phyloP scores from a whole-genome alignment of 306 rosid species.

The Sphenostylis stenocarpa region DNA sequence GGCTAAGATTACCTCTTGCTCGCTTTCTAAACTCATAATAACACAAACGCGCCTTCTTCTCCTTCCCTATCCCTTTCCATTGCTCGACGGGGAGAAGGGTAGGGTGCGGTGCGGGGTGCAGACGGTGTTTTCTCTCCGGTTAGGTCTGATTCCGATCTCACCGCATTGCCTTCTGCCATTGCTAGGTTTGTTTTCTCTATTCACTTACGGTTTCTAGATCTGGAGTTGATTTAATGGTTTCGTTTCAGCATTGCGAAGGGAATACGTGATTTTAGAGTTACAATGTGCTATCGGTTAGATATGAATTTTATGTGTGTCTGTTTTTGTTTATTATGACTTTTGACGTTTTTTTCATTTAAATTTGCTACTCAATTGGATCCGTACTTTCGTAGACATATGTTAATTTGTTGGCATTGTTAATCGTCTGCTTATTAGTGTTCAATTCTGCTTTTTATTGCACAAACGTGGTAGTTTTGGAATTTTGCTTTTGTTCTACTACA shows the following conservation, averaged over 20 bases:
- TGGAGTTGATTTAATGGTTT: neutral
- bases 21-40: neutral
- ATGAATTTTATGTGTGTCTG: neutral
- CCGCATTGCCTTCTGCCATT: slow-evolving; percentile 29
- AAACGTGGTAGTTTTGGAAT: neutral
- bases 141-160: neutral
- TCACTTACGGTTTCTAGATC: slow-evolving; percentile 40
- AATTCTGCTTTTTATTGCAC: neutral
- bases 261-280: neutral
- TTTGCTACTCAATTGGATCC: slow-evolving; percentile 7
- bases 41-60: neutral
- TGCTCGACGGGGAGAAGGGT: slow-evolving; percentile 8
- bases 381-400: neutral
- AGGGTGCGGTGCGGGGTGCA: neutral
- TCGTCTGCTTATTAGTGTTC: neutral
- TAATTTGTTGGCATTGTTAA: neutral
- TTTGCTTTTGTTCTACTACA: neutral
- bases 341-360: neutral
- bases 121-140: neutral
- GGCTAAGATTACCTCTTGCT: slow-evolving; percentile 30
- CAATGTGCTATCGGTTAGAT: neutral
- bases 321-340: neutral
- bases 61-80: slow-evolving; percentile 19
- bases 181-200: slow-evolving; percentile 30
- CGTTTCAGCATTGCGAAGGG: neutral